phyloP scores from a whole-genome alignment of 768 basidiomycete genomes.

The Gelatoporia subvermispora region DNA sequence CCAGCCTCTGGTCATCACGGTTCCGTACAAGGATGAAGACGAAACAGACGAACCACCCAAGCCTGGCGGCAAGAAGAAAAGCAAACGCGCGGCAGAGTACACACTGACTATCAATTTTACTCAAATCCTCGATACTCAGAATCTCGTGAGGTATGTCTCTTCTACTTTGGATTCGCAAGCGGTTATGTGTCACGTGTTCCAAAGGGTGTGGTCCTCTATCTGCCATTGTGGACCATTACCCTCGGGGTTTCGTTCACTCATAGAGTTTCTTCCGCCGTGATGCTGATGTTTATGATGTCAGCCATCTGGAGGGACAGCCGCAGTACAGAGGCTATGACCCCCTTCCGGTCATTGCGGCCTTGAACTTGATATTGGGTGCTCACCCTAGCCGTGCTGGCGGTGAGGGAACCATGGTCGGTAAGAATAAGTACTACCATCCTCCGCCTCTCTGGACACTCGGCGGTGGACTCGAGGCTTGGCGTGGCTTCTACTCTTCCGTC shows the following conservation, averaged over 20 bases:
- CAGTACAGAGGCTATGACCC: constrained; percentile 40
- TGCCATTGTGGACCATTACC: not conserved
- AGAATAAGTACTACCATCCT: constrained; percentile 50
- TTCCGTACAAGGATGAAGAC: constrained; percentile 44
- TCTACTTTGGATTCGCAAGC: not conserved
- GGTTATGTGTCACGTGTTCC: not conserved
- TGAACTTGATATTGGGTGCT: constrained; percentile 46
- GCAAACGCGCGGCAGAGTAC: constrained; percentile 30
- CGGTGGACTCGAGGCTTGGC: constrained; percentile 58
- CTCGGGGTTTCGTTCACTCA: constrained; percentile 6
- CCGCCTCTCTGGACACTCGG: constrained; percentile 30
- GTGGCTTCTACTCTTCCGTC: constrained; percentile 40
- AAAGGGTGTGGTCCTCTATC: too few species aligned
- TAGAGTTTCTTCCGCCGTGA: constrained; percentile 3
- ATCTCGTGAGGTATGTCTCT: constrained; percentile 32
- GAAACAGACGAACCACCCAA: constrained; percentile 25
- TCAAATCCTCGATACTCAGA: constrained; percentile 39
- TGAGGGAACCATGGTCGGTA: constrained; percentile 46
- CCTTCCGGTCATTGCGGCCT: constrained; percentile 42
- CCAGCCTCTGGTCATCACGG: constrained; percentile 35
- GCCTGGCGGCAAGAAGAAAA: constrained; percentile 4
- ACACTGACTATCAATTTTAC: constrained; percentile 38
- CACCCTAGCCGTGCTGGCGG: constrained; percentile 34
- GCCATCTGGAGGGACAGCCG: constrained; percentile 41
- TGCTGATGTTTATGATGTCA: constrained; percentile 14